Evolutionary conservation across 192 early-diverging fungal species (phyloP).

Genomic region (Podila epicladia): DNA sequence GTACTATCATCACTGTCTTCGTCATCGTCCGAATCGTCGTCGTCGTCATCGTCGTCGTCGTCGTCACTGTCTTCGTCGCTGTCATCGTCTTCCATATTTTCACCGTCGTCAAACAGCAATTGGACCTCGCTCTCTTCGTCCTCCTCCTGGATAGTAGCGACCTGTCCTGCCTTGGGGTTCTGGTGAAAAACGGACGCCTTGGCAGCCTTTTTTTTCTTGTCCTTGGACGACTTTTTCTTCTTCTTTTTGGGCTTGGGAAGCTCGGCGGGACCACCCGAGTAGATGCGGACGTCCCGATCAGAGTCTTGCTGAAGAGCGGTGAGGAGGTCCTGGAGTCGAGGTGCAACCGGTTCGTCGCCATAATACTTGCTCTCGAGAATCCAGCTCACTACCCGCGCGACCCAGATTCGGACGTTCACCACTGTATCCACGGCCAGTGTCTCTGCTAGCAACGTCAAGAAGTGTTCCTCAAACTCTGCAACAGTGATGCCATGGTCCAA

Average conservation of each 20-base stretch:
- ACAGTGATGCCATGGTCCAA: constrained; percentile 67
- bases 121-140: constrained; percentile 10
- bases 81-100: constrained; percentile 5
- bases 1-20: constrained; percentile 21
- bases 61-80: constrained; percentile 17
- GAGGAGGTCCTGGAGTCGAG: constrained; percentile 11
- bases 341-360: constrained; percentile 20
- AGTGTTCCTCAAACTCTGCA: constrained; percentile 74
- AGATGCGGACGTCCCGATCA: constrained; percentile 42
- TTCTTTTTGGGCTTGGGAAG: constrained; percentile 45
- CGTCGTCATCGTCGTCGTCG: constrained; percentile 20
- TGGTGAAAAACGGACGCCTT: constrained; percentile 33
- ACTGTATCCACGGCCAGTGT: constrained; percentile 69
- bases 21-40: constrained; percentile 21
- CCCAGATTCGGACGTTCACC: constrained; percentile 77
- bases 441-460: constrained; percentile 67
- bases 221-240: constrained; percentile 31
- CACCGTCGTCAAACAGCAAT: constrained; percentile 9
- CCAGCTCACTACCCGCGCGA: constrained; percentile 62
- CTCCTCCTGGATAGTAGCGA: constrained; percentile 16
- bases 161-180: constrained; percentile 29
- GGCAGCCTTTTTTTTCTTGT: constrained; percentile 22
- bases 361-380: constrained; percentile 47
- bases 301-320: constrained; percentile 23
- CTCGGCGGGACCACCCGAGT: constrained; percentile 36